These are phyloP conservation scores for Penicillium polonicum DNA, from an alignment of 2,329 filamentous ascomycete species.

Conservation along the genomic window DNA sequence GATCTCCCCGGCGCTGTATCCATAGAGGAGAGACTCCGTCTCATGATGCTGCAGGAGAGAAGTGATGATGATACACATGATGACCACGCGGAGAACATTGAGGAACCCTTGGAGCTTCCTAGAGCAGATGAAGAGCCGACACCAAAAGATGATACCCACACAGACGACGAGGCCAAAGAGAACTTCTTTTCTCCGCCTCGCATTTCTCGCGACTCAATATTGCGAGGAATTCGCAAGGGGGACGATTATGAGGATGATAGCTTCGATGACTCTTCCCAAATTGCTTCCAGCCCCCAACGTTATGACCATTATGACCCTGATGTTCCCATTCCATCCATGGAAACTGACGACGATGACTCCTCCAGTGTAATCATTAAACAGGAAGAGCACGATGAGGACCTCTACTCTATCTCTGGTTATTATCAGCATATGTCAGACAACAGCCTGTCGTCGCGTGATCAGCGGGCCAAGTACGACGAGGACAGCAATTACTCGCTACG, in stretches of 20 bases:
- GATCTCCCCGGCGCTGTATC: conserved; percentile 80
- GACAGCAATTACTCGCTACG: conserved; percentile 56
- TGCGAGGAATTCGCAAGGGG: conserved; percentile 76
- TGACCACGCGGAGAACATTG: conserved; percentile 7
- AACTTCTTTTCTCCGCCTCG: conserved; percentile 64
- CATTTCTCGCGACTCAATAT: conserved; percentile 90
- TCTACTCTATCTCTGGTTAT: conserved; percentile 67
- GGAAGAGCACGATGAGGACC: conserved; percentile 57
- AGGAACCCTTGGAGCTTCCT: conserved; percentile 4
- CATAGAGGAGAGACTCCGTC: conserved; percentile 77
- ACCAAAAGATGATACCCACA: background rate
- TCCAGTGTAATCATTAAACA: conserved; percentile 67
- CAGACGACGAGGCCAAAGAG: conserved; percentile 50
- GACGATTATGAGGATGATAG: conserved; percentile 60
- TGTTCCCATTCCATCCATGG: conserved; percentile 82
- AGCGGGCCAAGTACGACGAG: conserved; percentile 52
- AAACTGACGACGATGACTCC: conserved; percentile 58
- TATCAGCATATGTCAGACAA: conserved; percentile 53
- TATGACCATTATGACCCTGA: conserved; percentile 74
- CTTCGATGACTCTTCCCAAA: conserved; percentile 62
- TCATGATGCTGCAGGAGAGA: conserved; percentile 80
- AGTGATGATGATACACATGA: conserved; percentile 21
- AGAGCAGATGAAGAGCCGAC: background rate
- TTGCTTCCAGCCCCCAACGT: conserved; percentile 59
- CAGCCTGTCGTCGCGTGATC: conserved; percentile 27